Conservation (phyloP, 306 rosid genomes). For the Boehmeria nivea region DNA sequence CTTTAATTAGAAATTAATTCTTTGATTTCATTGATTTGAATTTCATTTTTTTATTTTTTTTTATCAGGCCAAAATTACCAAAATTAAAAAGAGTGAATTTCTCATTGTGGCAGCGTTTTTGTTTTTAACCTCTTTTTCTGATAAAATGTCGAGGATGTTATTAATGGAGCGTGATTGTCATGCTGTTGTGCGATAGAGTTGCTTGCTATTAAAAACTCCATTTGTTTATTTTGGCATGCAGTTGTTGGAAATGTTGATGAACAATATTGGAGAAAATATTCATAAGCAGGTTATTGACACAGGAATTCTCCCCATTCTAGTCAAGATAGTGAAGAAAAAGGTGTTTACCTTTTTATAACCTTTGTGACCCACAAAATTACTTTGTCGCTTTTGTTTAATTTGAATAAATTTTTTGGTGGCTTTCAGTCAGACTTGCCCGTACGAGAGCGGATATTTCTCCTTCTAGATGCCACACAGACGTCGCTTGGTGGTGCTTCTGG, state of each 20-base stretch:
- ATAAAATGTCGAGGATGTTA: slow-evolving; percentile 15
- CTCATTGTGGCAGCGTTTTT: too few species aligned
- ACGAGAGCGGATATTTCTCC: slow-evolving; percentile 86
- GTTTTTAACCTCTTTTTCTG: too few species aligned
- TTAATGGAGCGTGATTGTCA: too few species aligned
- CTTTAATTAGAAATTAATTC: neutral
- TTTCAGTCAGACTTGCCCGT: slow-evolving; percentile 82
- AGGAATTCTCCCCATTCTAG: slow-evolving; percentile 71
- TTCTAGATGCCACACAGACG: slow-evolving; percentile 93
- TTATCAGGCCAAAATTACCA: too few species aligned
- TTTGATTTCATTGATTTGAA: too few species aligned
- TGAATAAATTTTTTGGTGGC: slow-evolving; percentile 13
- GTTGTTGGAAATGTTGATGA: slow-evolving; percentile 97
- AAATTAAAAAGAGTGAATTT: too few species aligned
- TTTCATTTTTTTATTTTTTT: too few species aligned
- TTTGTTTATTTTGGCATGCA: slow-evolving; percentile 36
- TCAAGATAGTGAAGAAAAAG: slow-evolving; percentile 96
- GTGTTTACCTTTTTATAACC: slow-evolving; percentile 29
- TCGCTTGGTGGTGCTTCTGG: slow-evolving; percentile 97
- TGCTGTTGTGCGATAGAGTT: slow-evolving; percentile 14
- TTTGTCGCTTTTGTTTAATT: neutral
- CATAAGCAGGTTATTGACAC: slow-evolving; percentile 79
- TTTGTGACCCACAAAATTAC: neutral
- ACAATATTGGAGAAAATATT: slow-evolving; percentile 80
- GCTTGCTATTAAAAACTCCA: slow-evolving; percentile 11